Base-by-base conservation (phyloP, 2,329 filamentous ascomycete species). In the Fusarium sp. region DNA sequence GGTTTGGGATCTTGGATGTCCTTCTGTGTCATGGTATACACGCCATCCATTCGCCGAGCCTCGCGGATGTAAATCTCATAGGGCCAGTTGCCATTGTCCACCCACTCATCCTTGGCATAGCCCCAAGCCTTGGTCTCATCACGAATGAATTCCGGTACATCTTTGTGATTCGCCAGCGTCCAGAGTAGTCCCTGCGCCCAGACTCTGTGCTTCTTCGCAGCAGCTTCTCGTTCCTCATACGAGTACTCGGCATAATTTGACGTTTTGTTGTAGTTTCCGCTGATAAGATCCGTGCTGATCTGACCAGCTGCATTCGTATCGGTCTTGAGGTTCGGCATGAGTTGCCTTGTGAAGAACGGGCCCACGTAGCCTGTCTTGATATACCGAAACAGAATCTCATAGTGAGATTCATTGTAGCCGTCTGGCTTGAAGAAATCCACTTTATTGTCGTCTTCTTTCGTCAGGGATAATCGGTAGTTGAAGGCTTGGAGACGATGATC, bases 401-500 rank as follows among this genome's bases (percentile, higher is more conserved):
- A 70, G 18, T 56, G 8, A 0, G 64, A 63, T 9, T 63, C 68
- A 1, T 70, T 70, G 31, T 70, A 70, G 3, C 15, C 60, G 1
- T 41, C 49, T 1, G 68, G 68, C 4, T 70, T 71, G 42, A 35
- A 62, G 35, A 70, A 70, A 1, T 64, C 33, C 4, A 62, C 28
- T 16, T 65, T 55, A 12, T 70, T 70, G 20, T 54, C 46, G 1
- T 54, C 39, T 1, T 66, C n/a, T 33, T 12, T 41, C 0, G 68
- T 70, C 2, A 70, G 20, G 3, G 42, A 55, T 1, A 70, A 8
- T 5, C 68, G 37, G 20, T 70, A 70, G 23, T 70, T 70, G 46
- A 63, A 70, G 8, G 68, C 50, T 33, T 71, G 68, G 3, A 70
- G 68, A 2, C 68, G 64, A 23, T 59, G 68, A 13, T 70, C 68